Conservation (phyloP, 2,329 filamentous ascomycete species). For the Emergomyces pasteurianus region DNA sequence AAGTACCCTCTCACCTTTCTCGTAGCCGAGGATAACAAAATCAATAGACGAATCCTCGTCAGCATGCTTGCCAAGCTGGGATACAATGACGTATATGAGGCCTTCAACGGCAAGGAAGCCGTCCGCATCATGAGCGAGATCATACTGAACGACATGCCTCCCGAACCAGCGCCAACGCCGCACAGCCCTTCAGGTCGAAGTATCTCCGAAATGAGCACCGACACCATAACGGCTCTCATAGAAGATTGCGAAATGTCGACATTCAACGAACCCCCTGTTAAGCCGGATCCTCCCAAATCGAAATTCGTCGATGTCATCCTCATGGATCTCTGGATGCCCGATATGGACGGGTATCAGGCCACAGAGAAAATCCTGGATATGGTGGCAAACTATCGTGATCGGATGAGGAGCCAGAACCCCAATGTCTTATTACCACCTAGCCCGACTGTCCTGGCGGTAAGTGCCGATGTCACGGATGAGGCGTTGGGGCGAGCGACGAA, state of each 20-base stretch:
- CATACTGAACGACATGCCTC: constrained; percentile 12
- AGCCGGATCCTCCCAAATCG: constrained; percentile 16
- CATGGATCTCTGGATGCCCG: constrained; percentile 69
- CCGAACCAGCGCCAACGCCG: not conserved
- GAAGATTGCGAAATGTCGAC: not conserved
- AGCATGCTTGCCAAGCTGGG: constrained; percentile 57
- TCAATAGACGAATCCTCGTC: constrained; percentile 56
- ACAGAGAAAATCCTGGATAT: constrained; percentile 50
- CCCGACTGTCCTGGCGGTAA: constrained; percentile 49
- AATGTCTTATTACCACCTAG: constrained; percentile 25
- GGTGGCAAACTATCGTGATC: constrained; percentile 27
- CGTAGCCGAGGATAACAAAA: constrained; percentile 61
- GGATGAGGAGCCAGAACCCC: constrained; percentile 7
- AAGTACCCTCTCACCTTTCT: constrained; percentile 55
- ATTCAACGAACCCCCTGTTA: not conserved
- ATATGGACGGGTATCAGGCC: constrained; percentile 61
- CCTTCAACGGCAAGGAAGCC: constrained; percentile 56
- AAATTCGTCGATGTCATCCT: constrained; percentile 50
- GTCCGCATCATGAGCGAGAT: constrained; percentile 47
- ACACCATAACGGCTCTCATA: constrained; percentile 8
- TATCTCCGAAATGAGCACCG: constrained; percentile 5
- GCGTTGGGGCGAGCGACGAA: constrained; percentile 48
- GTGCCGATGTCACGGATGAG: constrained; percentile 54
- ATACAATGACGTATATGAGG: constrained; percentile 51
- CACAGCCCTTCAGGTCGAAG: not conserved